phyloP scores from a whole-genome alignment of 768 basidiomycete species.

The Panellus pusillus region DNA sequence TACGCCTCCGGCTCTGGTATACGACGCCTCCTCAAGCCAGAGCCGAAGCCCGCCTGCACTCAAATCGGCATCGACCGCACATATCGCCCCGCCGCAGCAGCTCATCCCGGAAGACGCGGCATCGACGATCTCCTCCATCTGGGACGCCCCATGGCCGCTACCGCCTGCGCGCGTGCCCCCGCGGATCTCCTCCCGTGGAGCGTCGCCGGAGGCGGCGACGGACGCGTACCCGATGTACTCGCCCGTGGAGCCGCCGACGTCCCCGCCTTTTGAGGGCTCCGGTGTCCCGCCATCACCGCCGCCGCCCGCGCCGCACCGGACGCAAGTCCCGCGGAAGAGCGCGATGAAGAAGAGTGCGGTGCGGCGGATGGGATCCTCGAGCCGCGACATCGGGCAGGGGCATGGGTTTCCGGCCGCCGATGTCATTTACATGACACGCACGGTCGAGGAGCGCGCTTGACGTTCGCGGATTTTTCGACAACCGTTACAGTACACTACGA shows the following conservation, averaged over 20 bases:
- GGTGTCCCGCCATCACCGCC: neutral
- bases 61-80: neutral
- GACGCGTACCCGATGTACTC: constrained; percentile 8
- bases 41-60: neutral
- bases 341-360: neutral
- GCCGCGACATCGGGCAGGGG: constrained; percentile 3
- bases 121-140: constrained; percentile 38
- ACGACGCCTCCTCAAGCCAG: neutral
- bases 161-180: constrained; percentile 24
- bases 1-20: neutral
- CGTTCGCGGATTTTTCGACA: too few relatives aligned
- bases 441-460: neutral
- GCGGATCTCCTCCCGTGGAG: too few relatives aligned
- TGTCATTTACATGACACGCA: constrained; percentile 10
- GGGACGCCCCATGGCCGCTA: constrained; percentile 42
- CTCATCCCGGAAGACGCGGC: constrained; percentile 32
- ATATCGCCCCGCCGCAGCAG: constrained; percentile 22
- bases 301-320: neutral
- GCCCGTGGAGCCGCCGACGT: neutral
- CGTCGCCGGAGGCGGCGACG: too few relatives aligned
- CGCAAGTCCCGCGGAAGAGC: constrained; percentile 1
- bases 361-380: neutral
- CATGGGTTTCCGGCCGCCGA: neutral
- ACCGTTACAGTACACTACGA: too few relatives aligned
- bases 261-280: constrained; percentile 1